Conservation (phyloP, 169 alveolate genomes). For the Cytauxzoon felis region DNA sequence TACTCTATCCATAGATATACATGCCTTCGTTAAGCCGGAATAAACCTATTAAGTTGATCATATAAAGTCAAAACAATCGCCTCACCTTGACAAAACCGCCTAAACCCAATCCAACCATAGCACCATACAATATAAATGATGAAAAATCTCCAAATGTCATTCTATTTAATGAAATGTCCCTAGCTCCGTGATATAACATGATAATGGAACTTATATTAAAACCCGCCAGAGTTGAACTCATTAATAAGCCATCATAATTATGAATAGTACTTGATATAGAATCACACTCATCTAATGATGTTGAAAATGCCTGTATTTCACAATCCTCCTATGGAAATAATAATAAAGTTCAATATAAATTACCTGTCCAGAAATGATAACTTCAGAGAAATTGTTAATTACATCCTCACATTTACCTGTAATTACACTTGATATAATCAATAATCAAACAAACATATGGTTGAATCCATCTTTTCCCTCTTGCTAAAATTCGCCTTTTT, state of each 20-base stretch:
- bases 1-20: conserved; percentile 35
- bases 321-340: conserved; percentile 39
- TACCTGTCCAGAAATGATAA: conserved; percentile 21
- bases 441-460: conserved; percentile 11
- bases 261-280: conserved; percentile 12
- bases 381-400: conserved; percentile 41
- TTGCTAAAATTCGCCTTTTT: conserved; percentile 15
- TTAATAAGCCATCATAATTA: conserved; percentile 43
- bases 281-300: conserved; percentile 28
- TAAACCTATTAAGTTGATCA: not conserved
- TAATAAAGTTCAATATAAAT: not conserved
- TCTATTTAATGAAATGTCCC: conserved; percentile 1
- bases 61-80: not conserved
- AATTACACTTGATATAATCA: not conserved
- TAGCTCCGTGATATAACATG: conserved; percentile 51
- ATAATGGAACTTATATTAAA: conserved; percentile 42
- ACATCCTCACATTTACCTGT: conserved; percentile 48
- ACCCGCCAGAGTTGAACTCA: conserved; percentile 57
- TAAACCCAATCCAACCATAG: conserved; percentile 39
- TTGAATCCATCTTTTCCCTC: conserved; percentile 26
- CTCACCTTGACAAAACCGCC: conserved; percentile 53
- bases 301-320: conserved; percentile 38
- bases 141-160: conserved; percentile 34
- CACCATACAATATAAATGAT: conserved; percentile 51
- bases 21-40: conserved; percentile 34